Evolutionary conservation across 2,329 filamentous ascomycete genomes (phyloP), one percentile per base, ranked within the genome.

Genomic region (Sclerotinia minor): DNA sequence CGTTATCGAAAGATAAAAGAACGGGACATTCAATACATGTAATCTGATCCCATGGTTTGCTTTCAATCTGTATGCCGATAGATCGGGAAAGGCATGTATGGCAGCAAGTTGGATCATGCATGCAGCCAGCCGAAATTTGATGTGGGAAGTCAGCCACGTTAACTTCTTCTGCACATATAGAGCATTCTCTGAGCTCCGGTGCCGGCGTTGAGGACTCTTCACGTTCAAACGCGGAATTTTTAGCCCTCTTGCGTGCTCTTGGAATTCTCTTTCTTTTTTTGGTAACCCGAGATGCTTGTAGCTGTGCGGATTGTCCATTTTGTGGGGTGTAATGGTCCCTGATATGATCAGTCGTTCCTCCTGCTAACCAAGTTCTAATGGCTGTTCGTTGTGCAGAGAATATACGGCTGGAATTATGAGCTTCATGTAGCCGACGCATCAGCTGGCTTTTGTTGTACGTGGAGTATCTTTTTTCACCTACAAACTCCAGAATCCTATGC

Each of bases 11-110:
- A 11, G 77, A 72, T 2, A 88, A 76, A 0, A 73, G 70, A 35
- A 76, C 77, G 3, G 78, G 72, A 70, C 85, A 88, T 61, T 84
- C 81, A 0, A 84, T 84, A 64, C 85, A 88, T 55, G 76, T 77
- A 52, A 87, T 80, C 13, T 82, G 78, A 45, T 81, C 79, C 80
- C 81, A 82, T 2, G 78, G 67, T 8, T 52, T 41, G 6, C 67
- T 52, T 26, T 45, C 44, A 44, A 73, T 71, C 7, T 73, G 69
- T 2, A 38, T n/a, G 4, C 69, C 61, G 5, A 74, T 61, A 26
- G 15, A 50, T 17, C 38, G 21, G 1, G 65, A 60, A 3, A 72
- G 11, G 41, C 73, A 73, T 24, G 6, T 8, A 19, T 2, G 15
- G 58, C 73, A 73, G 45, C 67, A 63, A 13, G 55, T 63, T 38